phyloP scores from a whole-genome alignment of 2,329 filamentous ascomycete species.

The Sarocladium strictum region DNA sequence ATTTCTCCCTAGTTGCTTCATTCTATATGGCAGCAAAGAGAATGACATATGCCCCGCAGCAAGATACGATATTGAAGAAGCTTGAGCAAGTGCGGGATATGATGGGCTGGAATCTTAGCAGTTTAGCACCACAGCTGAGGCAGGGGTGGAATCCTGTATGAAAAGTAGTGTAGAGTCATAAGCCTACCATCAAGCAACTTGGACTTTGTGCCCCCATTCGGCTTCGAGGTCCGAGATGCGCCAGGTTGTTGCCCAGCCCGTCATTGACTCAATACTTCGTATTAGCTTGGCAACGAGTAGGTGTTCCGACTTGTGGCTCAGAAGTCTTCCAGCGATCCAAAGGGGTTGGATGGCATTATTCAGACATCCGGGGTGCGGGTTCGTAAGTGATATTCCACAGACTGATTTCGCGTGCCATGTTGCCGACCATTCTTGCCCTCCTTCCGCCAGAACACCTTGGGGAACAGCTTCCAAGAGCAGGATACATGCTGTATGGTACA shows the following conservation, averaged over 20 bases:
- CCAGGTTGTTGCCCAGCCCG: constrained; percentile 49
- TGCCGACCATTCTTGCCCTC: constrained; percentile 25
- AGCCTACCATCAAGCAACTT: constrained; percentile 10
- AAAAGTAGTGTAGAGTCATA: too few species aligned
- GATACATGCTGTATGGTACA: constrained; percentile 51
- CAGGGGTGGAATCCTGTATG: constrained; percentile 21
- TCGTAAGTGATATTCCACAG: constrained; percentile 50
- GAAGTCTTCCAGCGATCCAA: constrained; percentile 47
- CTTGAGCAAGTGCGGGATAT: constrained; percentile 30
- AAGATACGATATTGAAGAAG: constrained; percentile 32
- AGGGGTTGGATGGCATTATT: constrained; percentile 54
- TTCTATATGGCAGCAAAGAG: constrained; percentile 36
- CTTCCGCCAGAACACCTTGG: not conserved
- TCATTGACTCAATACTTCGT: constrained; percentile 42
- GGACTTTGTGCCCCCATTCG: constrained; percentile 31
- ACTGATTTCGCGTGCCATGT: constrained; percentile 51
- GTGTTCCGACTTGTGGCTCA: constrained; percentile 44
- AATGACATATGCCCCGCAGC: constrained; percentile 44
- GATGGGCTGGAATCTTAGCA: constrained; percentile 34
- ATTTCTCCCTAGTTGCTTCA: constrained; percentile 39
- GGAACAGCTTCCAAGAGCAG: constrained; percentile 36
- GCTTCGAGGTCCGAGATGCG: constrained; percentile 44
- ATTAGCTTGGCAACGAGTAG: constrained; percentile 35
- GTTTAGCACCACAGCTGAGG: constrained; percentile 18
- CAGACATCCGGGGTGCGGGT: constrained; percentile 47